Percentiles rank a stretch among this genome's conserved stretches.
These are phyloP conservation scores for Selaginella tamariscina DNA, from an alignment of 75 land plant genomes.

Conservation along the genomic window DNA sequence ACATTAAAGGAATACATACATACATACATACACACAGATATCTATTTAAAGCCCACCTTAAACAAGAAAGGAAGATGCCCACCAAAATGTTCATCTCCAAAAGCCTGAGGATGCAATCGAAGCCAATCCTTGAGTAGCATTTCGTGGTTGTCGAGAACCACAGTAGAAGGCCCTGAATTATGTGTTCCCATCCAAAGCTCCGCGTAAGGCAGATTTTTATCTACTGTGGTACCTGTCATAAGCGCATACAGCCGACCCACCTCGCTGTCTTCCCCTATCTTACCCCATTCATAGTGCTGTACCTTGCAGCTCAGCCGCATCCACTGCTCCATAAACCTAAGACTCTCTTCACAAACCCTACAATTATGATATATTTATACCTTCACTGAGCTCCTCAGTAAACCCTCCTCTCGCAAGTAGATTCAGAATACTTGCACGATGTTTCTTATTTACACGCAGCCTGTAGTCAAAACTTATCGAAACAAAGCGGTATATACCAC, in stretches of 20 bases:
- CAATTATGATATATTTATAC: too few species aligned
- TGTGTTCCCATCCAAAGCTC: conserved; percentile 99
- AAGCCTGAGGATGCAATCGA: conserved; percentile 35
- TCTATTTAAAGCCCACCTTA: conserved; percentile 38
- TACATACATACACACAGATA: neutral
- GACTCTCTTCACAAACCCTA: too few species aligned
- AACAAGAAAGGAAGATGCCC: conserved; percentile 73
- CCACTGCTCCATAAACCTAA: too few species aligned
- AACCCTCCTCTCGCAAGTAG: neutral
- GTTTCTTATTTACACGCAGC: neutral
- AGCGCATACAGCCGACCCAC: conserved; percentile 43
- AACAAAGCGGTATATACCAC: neutral
- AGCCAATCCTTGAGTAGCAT: conserved; percentile 53
- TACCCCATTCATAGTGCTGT: conserved; percentile 87
- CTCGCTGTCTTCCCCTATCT: conserved; percentile 31
- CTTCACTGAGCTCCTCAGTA: too few species aligned
- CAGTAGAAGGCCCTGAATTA: conserved; percentile 54
- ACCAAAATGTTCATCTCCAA: conserved; percentile 60
- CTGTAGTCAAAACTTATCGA: neutral
- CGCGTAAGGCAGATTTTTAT: conserved; percentile 55
- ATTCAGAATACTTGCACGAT: neutral
- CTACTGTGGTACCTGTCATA: conserved; percentile 30
- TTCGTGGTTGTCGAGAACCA: conserved; percentile 13
- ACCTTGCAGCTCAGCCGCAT: conserved; percentile 42
- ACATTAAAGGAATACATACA: too few species aligned